These are phyloP conservation scores for Sphenostylis stenocarpa DNA, from an alignment of 306 rosid species.

Conservation along the genomic window DNA sequence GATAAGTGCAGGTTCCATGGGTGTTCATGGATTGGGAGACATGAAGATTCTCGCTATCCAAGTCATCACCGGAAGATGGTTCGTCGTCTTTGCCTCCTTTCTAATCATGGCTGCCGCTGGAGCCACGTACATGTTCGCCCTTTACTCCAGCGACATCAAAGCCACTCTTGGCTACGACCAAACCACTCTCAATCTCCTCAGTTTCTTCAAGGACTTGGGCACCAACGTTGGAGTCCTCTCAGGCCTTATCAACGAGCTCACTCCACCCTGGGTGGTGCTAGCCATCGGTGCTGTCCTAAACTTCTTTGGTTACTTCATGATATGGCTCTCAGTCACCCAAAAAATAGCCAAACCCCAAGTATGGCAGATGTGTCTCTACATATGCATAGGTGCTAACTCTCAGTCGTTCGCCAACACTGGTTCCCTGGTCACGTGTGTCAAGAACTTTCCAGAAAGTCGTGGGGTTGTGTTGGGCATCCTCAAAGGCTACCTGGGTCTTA, in stretches of 20 bases:
- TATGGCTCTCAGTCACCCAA: conserved; percentile 58
- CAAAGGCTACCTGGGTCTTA: conserved; percentile 67
- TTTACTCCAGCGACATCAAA: conserved; percentile 70
- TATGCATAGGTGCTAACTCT: conserved; percentile 68
- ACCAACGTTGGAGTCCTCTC: conserved; percentile 71
- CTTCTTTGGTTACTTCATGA: conserved; percentile 79
- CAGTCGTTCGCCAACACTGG: conserved; percentile 75
- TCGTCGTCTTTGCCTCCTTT: conserved; percentile 67
- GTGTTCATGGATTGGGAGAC: conserved; percentile 36
- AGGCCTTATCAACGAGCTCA: conserved; percentile 73
- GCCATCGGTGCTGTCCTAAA: conserved; percentile 57
- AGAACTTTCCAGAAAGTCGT: conserved; percentile 66
- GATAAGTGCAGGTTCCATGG: background rate
- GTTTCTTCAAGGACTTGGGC: conserved; percentile 88
- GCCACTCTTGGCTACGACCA: conserved; percentile 69
- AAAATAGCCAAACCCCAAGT: conserved; percentile 50
- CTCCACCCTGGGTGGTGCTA: conserved; percentile 66
- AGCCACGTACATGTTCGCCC: conserved; percentile 79
- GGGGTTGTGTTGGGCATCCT: conserved; percentile 67
- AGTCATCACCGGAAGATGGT: conserved; percentile 71
- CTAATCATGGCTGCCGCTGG: conserved; percentile 81
- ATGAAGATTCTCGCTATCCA: conserved; percentile 43
- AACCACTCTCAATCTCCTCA: conserved; percentile 65
- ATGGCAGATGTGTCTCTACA: conserved; percentile 75
- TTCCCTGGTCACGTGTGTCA: conserved; percentile 67